Percentiles rank a stretch among this genome's conserved stretches.
These are phyloP conservation scores for Blepharisma stoltei DNA, from an alignment of 73 alveolate species.

Conservation along the genomic window DNA sequence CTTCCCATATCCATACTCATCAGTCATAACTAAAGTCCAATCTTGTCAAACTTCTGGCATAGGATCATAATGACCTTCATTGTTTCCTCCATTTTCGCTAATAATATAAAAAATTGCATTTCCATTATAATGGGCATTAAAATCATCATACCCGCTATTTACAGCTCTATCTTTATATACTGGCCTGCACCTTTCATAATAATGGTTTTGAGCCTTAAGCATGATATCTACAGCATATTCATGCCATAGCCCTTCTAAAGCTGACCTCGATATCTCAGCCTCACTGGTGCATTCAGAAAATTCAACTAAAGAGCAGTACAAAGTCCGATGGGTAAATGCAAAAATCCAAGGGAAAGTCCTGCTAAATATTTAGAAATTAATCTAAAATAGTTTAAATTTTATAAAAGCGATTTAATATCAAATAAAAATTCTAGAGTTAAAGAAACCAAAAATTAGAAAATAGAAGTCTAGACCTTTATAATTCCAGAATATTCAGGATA, in stretches of 20 bases:
- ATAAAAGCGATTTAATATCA: too few relatives aligned
- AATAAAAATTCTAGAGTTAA: too few relatives aligned
- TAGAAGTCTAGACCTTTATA: too few relatives aligned
- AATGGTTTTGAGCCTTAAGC: constrained; percentile 2
- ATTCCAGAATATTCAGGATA: too few relatives aligned
- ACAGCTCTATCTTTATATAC: background rate
- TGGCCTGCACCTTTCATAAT: constrained; percentile 9
- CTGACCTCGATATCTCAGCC: background rate
- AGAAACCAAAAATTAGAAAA: too few relatives aligned
- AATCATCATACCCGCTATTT: background rate
- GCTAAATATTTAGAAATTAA: too few relatives aligned
- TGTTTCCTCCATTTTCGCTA: constrained; percentile 17
- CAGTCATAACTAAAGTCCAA: background rate
- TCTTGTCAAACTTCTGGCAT: background rate
- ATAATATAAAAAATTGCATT: constrained; percentile 19
- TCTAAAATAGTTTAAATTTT: too few relatives aligned
- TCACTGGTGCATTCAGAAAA: background rate
- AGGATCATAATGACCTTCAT: constrained; percentile 27
- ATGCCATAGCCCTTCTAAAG: background rate
- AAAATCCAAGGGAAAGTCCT: constrained; percentile 1
- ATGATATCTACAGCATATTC: background rate
- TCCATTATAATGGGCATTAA: background rate
- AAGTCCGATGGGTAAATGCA: background rate
- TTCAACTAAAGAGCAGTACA: constrained; percentile 1
- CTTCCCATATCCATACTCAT: constrained; percentile 24